Evolutionary conservation across 495 filamentous ascomycete genomes (phyloP).

Genomic region (Sphaerosporella brunnea): DNA sequence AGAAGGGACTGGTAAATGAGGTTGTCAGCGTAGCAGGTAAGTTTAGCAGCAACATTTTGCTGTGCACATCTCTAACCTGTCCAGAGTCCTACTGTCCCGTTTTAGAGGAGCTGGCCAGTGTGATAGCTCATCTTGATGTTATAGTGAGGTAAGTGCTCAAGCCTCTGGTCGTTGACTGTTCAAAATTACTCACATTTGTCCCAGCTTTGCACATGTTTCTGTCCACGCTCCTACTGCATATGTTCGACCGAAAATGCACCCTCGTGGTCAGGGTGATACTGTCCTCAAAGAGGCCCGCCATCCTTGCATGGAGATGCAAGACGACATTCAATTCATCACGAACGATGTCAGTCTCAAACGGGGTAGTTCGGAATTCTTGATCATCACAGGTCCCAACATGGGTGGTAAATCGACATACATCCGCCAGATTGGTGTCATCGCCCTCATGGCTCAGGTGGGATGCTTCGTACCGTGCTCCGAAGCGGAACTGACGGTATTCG

Average conservation of each 20-base stretch:
- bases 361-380: conserved; percentile 71
- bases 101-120: conserved; percentile 70
- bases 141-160: conserved; percentile 54
- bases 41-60: conserved; percentile 1
- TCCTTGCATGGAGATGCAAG: conserved; percentile 98
- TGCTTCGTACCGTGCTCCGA: conserved; percentile 89
- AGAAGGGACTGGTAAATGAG: conserved; percentile 77
- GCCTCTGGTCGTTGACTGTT: too few relatives aligned
- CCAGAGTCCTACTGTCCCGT: conserved; percentile 80
- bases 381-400: conserved; percentile 98
- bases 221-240: conserved; percentile 87
- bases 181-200: neutral
- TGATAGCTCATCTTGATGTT: conserved; percentile 89
- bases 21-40: conserved; percentile 64
- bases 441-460: conserved; percentile 90
- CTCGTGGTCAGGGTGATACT: conserved; percentile 76
- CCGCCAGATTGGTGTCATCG: conserved; percentile 91
- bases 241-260: conserved; percentile 79
- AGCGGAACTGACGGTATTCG: conserved; percentile 88
- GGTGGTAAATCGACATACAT: conserved; percentile 98
- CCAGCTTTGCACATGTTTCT: conserved; percentile 76
- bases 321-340: conserved; percentile 95
- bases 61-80: conserved; percentile 5
- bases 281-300: conserved; percentile 84
- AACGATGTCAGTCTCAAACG: conserved; percentile 82